Evolutionary conservation across 371 early-diverging fungal genomes (phyloP).

Genomic region (Parasitella parasitica): DNA sequence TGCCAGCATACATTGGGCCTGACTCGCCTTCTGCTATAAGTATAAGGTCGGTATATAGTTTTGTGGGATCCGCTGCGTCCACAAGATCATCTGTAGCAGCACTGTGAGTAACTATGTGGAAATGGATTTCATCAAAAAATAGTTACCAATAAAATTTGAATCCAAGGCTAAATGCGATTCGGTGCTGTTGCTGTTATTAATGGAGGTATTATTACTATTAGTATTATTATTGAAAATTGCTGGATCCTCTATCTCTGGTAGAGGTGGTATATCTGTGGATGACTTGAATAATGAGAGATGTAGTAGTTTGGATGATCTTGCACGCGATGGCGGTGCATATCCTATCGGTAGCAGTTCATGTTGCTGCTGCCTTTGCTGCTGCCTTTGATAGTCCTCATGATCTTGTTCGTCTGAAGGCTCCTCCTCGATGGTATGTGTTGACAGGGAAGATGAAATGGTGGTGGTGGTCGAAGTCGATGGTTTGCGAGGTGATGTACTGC

Average conservation of each 20-base stretch:
- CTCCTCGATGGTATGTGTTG: not conserved
- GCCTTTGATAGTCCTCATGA: not conserved
- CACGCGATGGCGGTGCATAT: constrained; percentile 49
- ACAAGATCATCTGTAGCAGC: constrained; percentile 37
- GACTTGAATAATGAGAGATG: constrained; percentile 28
- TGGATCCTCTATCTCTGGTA: constrained; percentile 7
- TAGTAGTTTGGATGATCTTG: constrained; percentile 41
- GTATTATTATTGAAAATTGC: not conserved
- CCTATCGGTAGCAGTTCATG: constrained; percentile 38
- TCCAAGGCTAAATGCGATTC: constrained; percentile 23
- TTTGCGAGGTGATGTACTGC: not conserved
- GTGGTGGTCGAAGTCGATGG: constrained; percentile 4
- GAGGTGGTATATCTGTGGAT: constrained; percentile 25
- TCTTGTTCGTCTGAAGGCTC: constrained; percentile 4
- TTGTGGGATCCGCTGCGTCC: constrained; percentile 48
- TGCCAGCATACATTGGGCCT: constrained; percentile 70
- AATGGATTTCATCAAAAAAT: not conserved
- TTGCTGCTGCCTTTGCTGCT: not conserved
- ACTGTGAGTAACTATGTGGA: too few relatives aligned
- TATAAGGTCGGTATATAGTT: constrained; percentile 51
- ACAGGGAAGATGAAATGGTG: not conserved
- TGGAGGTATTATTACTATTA: not conserved
- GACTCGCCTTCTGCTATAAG: constrained; percentile 81
- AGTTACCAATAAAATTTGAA: constrained; percentile 37
- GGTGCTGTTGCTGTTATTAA: not conserved